phyloP scores from a whole-genome alignment of 768 basidiomycete species.

The Leucosporidium creatinivorum region DNA sequence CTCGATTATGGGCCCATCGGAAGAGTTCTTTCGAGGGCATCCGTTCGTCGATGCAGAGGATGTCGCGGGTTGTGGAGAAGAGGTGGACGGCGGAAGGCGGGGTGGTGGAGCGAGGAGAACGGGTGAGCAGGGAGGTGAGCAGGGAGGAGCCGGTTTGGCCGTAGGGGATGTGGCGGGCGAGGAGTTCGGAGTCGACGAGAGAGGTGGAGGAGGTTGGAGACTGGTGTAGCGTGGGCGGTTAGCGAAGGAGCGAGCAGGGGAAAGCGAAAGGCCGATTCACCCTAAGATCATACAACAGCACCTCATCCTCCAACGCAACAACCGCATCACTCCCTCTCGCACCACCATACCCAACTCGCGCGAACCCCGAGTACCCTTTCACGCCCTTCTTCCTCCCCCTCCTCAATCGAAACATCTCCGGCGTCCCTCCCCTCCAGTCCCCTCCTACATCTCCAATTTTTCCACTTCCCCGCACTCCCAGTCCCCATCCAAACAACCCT shows the following conservation, averaged over 20 bases:
- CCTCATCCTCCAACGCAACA: slow-evolving; percentile 23
- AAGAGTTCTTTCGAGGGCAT: slow-evolving; percentile 23
- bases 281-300: slow-evolving; percentile 27
- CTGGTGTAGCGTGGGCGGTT: neutral
- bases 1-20: slow-evolving; percentile 14
- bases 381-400: neutral
- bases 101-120: neutral
- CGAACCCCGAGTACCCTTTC: slow-evolving; percentile 7
- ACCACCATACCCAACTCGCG: slow-evolving; percentile 15
- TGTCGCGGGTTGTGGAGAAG: slow-evolving; percentile 23
- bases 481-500: slow-evolving; percentile 12
- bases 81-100: neutral
- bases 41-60: slow-evolving; percentile 21
- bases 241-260: neutral
- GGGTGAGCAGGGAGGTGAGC: slow-evolving; percentile 16
- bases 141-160: neutral
- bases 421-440: neutral
- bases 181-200: neutral
- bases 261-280: neutral
- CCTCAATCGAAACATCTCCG: slow-evolving; percentile 16
- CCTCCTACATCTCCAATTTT: neutral
- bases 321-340: slow-evolving; percentile 12
- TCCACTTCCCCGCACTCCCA: slow-evolving; percentile 3
- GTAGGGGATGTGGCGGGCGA: slow-evolving; percentile 3
- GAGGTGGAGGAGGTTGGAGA: neutral